A percentile compares a stretch with the other conserved stretches of the same genome.
These are phyloP conservation scores for Colletotrichum sidae DNA, from an alignment of 2,329 filamentous ascomycete species.

Conservation along the genomic window DNA sequence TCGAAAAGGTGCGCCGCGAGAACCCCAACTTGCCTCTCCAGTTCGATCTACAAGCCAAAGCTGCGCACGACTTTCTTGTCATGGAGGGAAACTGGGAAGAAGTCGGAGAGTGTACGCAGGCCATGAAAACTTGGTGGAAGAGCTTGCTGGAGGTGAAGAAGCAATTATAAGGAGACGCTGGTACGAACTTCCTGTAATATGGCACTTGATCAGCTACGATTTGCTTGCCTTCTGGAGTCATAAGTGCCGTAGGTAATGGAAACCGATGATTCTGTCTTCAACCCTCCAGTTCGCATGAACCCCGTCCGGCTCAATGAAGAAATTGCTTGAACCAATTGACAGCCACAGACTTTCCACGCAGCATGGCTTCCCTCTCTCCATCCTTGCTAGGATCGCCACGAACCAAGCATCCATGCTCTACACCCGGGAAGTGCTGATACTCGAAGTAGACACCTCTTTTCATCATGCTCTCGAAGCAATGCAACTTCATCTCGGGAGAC, in stretches of 20 bases:
- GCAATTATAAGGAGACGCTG: no score
- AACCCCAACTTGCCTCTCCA: background rate
- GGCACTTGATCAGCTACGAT: no score
- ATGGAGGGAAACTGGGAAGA: no score
- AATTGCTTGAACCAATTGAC: constrained; percentile 52
- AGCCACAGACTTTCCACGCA: constrained; percentile 55
- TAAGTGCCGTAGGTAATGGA: no score
- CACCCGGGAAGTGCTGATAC: constrained; percentile 59
- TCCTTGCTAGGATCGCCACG: constrained; percentile 50
- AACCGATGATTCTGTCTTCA: no score
- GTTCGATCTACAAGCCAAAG: no score
- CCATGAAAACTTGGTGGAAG: no score
- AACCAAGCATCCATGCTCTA: constrained; percentile 55
- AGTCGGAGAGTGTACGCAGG: no score
- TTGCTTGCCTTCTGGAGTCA: no score
- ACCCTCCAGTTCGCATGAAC: background rate
- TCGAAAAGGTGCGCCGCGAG: background rate
- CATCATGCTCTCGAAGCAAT: constrained; percentile 51
- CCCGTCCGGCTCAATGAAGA: constrained; percentile 21
- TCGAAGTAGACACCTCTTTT: constrained; percentile 51
- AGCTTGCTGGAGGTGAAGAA: no score
- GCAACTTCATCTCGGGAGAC: constrained; percentile 55
- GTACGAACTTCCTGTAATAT: no score
- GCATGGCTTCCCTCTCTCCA: constrained; percentile 54
- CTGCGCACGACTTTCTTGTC: no score